These are phyloP conservation scores for Mortierella sp. DNA, from an alignment of 371 early-diverging fungal genomes.

Conservation along the genomic window DNA sequence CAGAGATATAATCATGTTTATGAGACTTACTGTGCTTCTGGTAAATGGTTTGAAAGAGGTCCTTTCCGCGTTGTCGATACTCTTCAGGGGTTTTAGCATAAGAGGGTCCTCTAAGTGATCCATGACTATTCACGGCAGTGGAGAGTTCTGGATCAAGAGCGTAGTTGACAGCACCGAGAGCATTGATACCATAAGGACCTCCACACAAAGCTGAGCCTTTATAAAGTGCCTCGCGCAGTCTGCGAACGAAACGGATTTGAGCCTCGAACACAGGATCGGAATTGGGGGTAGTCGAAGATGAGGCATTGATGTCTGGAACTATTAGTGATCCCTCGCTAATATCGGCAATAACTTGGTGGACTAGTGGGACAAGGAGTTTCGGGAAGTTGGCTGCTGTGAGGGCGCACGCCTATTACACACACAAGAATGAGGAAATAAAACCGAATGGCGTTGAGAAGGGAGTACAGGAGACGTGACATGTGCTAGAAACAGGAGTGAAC, in stretches of 20 bases:
- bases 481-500: not conserved
- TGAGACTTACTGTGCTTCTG: conserved; percentile 40
- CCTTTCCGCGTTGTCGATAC: conserved; percentile 37
- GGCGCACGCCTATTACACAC: conserved; percentile 32
- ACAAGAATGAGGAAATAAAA: not conserved
- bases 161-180: conserved; percentile 42
- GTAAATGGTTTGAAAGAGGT: conserved; percentile 44
- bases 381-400: conserved; percentile 42
- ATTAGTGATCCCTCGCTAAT: conserved; percentile 22
- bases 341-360: conserved; percentile 33
- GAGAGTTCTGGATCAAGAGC: conserved; percentile 35
- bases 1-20: too few relatives aligned
- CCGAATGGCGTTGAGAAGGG: not conserved
- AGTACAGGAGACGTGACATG: not conserved
- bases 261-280: conserved; percentile 6
- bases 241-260: conserved; percentile 40
- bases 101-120: conserved; percentile 27
- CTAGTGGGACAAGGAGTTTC: conserved; percentile 41
- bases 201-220: conserved; percentile 46
- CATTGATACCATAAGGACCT: conserved; percentile 53
- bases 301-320: not conserved
- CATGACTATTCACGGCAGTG: conserved; percentile 28
- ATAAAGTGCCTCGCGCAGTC: conserved; percentile 38
- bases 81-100: conserved; percentile 21
- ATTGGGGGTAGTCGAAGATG: not conserved